Base-by-base conservation (phyloP, 352 stramenopile genomes). In the Phytophthora pinifolia region DNA sequence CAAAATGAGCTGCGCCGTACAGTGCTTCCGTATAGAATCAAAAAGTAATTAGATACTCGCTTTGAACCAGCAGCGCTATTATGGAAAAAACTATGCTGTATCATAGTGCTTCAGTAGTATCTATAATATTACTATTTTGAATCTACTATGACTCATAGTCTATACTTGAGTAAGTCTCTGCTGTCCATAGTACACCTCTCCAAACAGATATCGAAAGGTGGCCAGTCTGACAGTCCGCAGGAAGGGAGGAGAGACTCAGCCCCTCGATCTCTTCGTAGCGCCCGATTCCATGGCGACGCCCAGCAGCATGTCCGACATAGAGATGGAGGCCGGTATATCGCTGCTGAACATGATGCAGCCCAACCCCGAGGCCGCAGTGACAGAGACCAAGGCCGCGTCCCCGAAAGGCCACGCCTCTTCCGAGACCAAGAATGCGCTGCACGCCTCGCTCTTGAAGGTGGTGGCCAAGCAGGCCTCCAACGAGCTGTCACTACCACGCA, bases 261-360 rank as follows among this genome's bases (percentile, higher is more conserved):
- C 41, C 13, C 27, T n/a, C 17, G n/a, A 31, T 17, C 9, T 47
- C 36, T 27, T n/a, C 18, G 13, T 10, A 44, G 32, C 30, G 17
- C 22, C 27, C 17, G 15, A 27, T 7, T 13, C 38, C 36, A 66
- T 62, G 52, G 20, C 54, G 32, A 46, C 32, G 6, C 33, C 29
- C 8, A 43, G 43, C 49, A 76, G 43, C 49, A 74, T 85, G 53
- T 72, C 65, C 9, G 59, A 75, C 29, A 83, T 82, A 37, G 79
- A 89, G 41, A 65, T 86, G 30, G 72, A 87, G 48, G 79, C 76
- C 5, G 69, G 79, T 8, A 70, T 87, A 25, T 86, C 79, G 51
- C 55, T 89, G 39, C 61, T 89, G 43, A 59, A 74, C 48, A 89
- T 89, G 79, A 82, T 76, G 74, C 73, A 80, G 46, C 50, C 58